Percentiles rank a stretch among this genome's conserved stretches.
Conservation (phyloP, 2,329 filamentous ascomycete genomes). For the Corynespora cassiicola region DNA sequence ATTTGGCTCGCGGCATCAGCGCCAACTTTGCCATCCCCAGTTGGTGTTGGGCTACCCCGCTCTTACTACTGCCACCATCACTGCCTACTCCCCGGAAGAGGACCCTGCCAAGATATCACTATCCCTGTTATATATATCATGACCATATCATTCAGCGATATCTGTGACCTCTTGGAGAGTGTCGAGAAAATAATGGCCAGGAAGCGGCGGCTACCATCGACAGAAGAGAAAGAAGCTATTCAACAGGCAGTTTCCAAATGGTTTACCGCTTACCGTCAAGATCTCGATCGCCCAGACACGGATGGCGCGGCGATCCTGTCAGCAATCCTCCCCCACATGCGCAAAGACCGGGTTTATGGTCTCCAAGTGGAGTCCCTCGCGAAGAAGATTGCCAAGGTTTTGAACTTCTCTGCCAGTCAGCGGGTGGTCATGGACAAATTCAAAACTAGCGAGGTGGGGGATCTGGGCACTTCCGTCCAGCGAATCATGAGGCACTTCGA, state of each 20-base stretch:
- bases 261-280: constrained; percentile 69
- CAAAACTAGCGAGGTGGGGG: constrained; percentile 63
- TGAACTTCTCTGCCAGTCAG: constrained; percentile 70
- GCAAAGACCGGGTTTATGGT: constrained; percentile 79
- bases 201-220: constrained; percentile 48
- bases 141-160: constrained; percentile 71
- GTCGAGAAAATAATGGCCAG: constrained; percentile 61
- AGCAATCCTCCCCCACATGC: constrained; percentile 75
- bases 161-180: constrained; percentile 77
- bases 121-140: constrained; percentile 46
- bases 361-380: constrained; percentile 69
- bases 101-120: too few species aligned
- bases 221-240: constrained; percentile 29
- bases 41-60: too few species aligned
- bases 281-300: constrained; percentile 64
- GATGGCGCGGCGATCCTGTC: constrained; percentile 73
- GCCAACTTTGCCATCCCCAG: too few species aligned
- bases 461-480: constrained; percentile 76
- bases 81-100: too few species aligned
- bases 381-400: constrained; percentile 69
- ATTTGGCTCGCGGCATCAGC: too few species aligned
- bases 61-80: too few species aligned
- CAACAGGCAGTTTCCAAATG: constrained; percentile 63
- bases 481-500: constrained; percentile 67
- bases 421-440: constrained; percentile 69